phyloP scores from a whole-genome alignment of 257 asterid species.

The Avicennia marina region DNA sequence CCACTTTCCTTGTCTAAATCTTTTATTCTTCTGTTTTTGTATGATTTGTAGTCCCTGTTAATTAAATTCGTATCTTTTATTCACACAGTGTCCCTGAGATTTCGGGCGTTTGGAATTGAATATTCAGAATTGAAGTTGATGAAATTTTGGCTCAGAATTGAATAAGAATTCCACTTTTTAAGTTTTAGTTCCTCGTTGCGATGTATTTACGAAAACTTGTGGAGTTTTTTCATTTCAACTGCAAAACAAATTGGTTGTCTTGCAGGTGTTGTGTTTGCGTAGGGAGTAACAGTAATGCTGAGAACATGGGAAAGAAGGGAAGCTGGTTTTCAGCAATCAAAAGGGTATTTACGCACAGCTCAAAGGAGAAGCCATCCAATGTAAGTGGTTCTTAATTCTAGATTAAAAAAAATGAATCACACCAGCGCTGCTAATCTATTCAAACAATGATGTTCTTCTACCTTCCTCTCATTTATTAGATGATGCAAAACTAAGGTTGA shows the following conservation, averaged over 20 bases:
- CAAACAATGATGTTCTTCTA: too few relatives aligned
- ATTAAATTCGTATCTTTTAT: not conserved
- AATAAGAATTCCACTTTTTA: not conserved
- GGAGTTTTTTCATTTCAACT: not conserved
- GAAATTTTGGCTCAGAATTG: not conserved
- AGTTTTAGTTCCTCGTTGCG: not conserved
- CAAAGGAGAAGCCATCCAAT: slow-evolving; percentile 60
- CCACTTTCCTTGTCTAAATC: too few relatives aligned
- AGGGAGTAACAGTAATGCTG: slow-evolving; percentile 38
- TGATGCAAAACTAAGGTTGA: too few relatives aligned
- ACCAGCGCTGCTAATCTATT: not conserved
- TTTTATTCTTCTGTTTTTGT: slow-evolving; percentile 4
- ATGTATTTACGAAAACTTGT: not conserved
- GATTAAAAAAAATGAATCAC: too few relatives aligned
- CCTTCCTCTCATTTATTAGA: too few relatives aligned
- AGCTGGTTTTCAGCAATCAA: slow-evolving; percentile 95
- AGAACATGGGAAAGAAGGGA: slow-evolving; percentile 92
- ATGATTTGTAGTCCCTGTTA: not conserved
- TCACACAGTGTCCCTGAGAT: not conserved
- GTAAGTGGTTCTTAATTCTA: slow-evolving; percentile 36
- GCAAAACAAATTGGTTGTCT: not conserved
- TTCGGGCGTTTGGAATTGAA: not conserved
- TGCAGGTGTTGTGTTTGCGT: too few relatives aligned
- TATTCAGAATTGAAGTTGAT: not conserved
- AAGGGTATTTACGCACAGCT: slow-evolving; percentile 60